phyloP scores from a whole-genome alignment of 2,329 filamentous ascomycete species.

The Coniochaeta ligniaria region DNA sequence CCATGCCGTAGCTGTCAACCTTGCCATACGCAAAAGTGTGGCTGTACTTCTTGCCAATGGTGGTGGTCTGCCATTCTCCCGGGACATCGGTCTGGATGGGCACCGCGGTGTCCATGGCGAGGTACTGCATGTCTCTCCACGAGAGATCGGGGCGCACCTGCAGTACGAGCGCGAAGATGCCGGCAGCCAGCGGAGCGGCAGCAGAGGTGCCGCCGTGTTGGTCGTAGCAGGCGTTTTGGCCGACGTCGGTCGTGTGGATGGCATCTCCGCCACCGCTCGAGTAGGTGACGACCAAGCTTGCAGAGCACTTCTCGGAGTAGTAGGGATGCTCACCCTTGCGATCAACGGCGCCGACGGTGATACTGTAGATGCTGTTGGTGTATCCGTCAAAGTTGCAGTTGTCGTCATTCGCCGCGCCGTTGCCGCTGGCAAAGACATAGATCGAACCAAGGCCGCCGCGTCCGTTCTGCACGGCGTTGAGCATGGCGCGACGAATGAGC shows the following conservation, averaged over 20 bases:
- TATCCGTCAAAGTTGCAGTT: slow-evolving; percentile 99
- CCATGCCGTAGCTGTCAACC: slow-evolving; percentile 77
- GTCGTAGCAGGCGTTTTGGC: slow-evolving; percentile 68
- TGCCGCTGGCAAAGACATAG: slow-evolving; percentile 95
- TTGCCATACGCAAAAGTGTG: slow-evolving; percentile 96
- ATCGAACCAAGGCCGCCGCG: slow-evolving; percentile 79
- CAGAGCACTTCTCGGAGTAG: slow-evolving; percentile 94
- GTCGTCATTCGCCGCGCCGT: slow-evolving; percentile 78
- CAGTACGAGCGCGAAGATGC: slow-evolving; percentile 83
- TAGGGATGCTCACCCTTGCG: slow-evolving; percentile 82
- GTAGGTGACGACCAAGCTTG: slow-evolving; percentile 92
- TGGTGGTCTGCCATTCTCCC: slow-evolving; percentile 75
- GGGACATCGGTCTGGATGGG: slow-evolving; percentile 61
- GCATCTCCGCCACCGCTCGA: slow-evolving; percentile 83
- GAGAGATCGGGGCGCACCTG: slow-evolving; percentile 77
- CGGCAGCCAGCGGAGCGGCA: slow-evolving; percentile 85
- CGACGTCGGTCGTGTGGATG: slow-evolving; percentile 96
- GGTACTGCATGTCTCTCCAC: slow-evolving; percentile 93
- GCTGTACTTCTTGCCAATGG: slow-evolving; percentile 79
- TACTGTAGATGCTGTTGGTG: slow-evolving; percentile 98
- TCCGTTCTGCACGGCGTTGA: slow-evolving; percentile 86
- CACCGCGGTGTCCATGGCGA: slow-evolving; percentile 77
- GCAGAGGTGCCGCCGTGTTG: slow-evolving; percentile 94
- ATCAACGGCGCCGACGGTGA: slow-evolving; percentile 91
- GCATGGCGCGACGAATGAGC: slow-evolving; percentile 82